Evolutionary conservation across 768 basidiomycete genomes (phyloP).

Genomic region (Phallus indusiatus): DNA sequence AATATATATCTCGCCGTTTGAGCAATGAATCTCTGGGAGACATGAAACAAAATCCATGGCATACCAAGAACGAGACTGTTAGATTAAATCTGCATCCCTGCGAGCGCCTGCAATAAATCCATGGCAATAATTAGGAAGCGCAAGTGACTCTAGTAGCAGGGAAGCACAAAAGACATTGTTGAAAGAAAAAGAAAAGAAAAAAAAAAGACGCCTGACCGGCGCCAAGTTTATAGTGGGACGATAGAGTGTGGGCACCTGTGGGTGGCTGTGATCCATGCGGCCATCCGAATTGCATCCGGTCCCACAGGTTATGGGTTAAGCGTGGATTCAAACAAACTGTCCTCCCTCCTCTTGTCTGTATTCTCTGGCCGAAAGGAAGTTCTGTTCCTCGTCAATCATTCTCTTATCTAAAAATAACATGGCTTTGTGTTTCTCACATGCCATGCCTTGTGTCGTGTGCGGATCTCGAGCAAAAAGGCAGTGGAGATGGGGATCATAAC

Average conservation of each 20-base stretch:
- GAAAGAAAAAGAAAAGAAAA: background rate
- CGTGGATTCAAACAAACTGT: too few relatives aligned
- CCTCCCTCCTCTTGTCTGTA: too few relatives aligned
- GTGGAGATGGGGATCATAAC: too few relatives aligned
- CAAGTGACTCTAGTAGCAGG: constrained; percentile 4
- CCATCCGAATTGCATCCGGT: too few relatives aligned
- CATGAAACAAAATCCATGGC: background rate
- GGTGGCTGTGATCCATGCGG: background rate
- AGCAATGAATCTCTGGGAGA: background rate
- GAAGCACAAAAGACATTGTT: background rate
- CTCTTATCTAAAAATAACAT: too few relatives aligned
- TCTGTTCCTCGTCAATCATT: too few relatives aligned
- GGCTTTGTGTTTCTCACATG: too few relatives aligned
- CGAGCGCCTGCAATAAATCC: constrained; percentile 5
- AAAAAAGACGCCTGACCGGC: background rate
- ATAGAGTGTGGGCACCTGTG: background rate
- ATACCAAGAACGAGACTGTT: background rate
- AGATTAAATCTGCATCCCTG: background rate
- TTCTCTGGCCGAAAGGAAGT: too few relatives aligned
- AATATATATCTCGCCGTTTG: background rate
- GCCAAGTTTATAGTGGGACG: background rate
- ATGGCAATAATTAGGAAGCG: background rate
- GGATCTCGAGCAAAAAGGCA: too few relatives aligned
- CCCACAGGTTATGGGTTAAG: too few relatives aligned
- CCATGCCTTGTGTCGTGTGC: too few relatives aligned